Evolutionary conservation across 768 basidiomycete genomes (phyloP).

Genomic region (Tricholoma hemisulphureum): DNA sequence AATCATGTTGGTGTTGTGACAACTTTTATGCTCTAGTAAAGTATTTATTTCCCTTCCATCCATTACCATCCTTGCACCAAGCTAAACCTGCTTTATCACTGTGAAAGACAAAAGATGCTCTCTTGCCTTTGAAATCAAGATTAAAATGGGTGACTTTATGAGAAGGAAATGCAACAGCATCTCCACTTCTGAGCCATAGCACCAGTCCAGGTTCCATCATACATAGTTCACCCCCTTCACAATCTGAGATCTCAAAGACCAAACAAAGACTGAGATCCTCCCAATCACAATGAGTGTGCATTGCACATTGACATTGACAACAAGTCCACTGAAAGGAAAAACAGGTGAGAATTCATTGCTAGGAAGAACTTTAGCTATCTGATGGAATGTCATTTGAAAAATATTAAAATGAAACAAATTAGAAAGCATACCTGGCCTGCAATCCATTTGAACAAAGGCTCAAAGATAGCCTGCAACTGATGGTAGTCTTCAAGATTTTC

Average conservation of each 20-base stretch:
- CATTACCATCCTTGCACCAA: constrained; percentile 1
- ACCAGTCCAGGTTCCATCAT: constrained; percentile 24
- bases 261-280: constrained; percentile 23
- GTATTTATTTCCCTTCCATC: constrained; percentile 1
- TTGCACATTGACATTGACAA: constrained; percentile 23
- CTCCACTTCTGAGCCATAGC: constrained; percentile 15
- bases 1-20: neutral
- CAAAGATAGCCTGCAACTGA: neutral
- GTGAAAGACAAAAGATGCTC: constrained; percentile 22
- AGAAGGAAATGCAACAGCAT: constrained; percentile 24
- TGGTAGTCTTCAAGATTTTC: neutral
- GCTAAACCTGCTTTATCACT: constrained; percentile 9
- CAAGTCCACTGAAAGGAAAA: constrained; percentile 22
- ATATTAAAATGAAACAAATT: neutral
- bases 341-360: constrained; percentile 10
- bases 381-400: neutral
- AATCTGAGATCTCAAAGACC: constrained; percentile 20
- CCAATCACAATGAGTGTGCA: constrained; percentile 20
- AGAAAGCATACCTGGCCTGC: neutral
- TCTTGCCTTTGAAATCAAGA: constrained; percentile 17
- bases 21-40: constrained; percentile 24
- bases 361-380: constrained; percentile 5
- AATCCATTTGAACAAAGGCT: neutral
- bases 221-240: constrained; percentile 23
- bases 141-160: constrained; percentile 23